phyloP scores from a whole-genome alignment of 495 filamentous ascomycete genomes.

The Clavariopsis aquatica region DNA sequence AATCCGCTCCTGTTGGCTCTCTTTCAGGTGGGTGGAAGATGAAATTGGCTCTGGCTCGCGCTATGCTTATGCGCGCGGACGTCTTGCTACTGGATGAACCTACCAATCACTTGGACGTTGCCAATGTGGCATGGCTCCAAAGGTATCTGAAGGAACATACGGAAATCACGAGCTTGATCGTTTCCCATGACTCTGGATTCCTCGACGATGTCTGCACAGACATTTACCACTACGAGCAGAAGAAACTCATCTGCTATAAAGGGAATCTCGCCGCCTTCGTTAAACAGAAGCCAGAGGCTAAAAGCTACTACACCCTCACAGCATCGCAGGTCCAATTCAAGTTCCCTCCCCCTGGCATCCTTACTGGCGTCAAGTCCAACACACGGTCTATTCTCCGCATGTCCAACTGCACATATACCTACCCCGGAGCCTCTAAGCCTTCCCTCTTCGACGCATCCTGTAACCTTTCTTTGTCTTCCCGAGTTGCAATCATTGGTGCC shows the following conservation, averaged over 20 bases:
- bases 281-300: conserved; percentile 88
- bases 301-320: conserved; percentile 97
- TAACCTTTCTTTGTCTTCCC: conserved; percentile 82
- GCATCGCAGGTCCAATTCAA: conserved; percentile 91
- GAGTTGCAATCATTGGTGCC: conserved; percentile 91
- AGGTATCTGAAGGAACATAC: conserved; percentile 93
- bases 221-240: conserved; percentile 98
- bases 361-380: conserved; percentile 90
- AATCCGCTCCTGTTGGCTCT: conserved; percentile 84
- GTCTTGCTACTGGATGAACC: conserved; percentile 97
- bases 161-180: conserved; percentile 96
- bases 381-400: conserved; percentile 95
- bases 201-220: conserved; percentile 96
- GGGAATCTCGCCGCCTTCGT: conserved; percentile 95
- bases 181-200: conserved; percentile 97
- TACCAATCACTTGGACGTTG: conserved; percentile 97
- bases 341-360: conserved; percentile 92
- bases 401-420: conserved; percentile 86
- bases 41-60: conserved; percentile 95
- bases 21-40: conserved; percentile 99
- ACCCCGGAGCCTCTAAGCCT: conserved; percentile 81
- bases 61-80: conserved; percentile 95
- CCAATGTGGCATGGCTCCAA: conserved; percentile 93
- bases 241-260: conserved; percentile 93
- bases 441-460: conserved; percentile 85